Evolutionary conservation across 257 asterid species (phyloP), one percentile per base, ranked within the genome.

Genomic region (Scutellaria minor): DNA sequence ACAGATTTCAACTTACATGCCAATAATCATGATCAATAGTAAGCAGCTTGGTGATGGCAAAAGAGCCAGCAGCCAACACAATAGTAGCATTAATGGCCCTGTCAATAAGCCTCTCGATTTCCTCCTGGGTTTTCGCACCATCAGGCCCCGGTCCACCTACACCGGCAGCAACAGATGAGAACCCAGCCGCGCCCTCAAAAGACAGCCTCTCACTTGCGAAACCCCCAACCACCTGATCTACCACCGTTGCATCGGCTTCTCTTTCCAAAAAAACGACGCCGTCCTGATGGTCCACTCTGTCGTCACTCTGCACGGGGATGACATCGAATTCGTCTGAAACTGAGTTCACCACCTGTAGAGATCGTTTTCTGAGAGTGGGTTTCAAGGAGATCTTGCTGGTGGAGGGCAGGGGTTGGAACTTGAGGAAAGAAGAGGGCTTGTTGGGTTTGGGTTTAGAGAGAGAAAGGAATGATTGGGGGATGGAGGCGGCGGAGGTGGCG

Each of bases 1-100:
- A 24, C 1, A 24, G 40, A 73, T 51, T 42, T 18, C 2, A 12
- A 84, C 95, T 84, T 81, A 91, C 97, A 70, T 91, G 97, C 97
- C 93, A 89, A 66, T 88, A 86, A 81, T 89, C 88, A 44, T 81
- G 86, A 70, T 92, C 97, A 57, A 92, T 83, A 11, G 97, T 89
- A 42, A 92, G 90, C 81, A 92, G 60, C 83, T 88, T 89, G 48
- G 89, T 86, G 68, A 92, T 80, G 68, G 97, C 95, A 79, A 89
- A 89, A 75, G 93, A 83, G 5, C 93, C 93, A 65, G 93, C 90
- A 69, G 92, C 95, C 64, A 91, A 68, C 67, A 89, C 95, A 75
- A 91, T 86, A 8, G 90, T 35, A 64, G 97, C 96, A 74, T 92
- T 90, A 31, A 92, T 88, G 40, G 88, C 74, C 75, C 91, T 83